Evolutionary conservation across 352 stramenopile species (phyloP).

Genomic region (Thraustochytrium striatum): DNA sequence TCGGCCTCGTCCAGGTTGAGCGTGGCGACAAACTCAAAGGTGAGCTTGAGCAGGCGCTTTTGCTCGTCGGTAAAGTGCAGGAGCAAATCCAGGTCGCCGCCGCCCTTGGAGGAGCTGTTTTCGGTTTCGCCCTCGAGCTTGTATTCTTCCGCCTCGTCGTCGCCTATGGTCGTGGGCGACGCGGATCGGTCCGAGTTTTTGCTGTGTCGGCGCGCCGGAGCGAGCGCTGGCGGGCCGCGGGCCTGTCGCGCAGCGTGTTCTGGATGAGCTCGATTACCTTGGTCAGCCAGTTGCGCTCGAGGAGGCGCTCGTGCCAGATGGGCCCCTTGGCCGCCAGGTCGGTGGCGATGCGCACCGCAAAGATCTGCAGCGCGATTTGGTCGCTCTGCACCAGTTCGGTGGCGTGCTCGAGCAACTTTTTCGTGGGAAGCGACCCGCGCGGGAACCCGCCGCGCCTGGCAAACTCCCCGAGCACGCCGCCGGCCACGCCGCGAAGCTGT

Average conservation of each 20-base stretch:
- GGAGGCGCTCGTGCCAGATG: constrained; percentile 27
- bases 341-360: constrained; percentile 27
- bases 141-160: neutral
- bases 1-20: constrained; percentile 34
- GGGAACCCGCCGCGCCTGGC: constrained; percentile 13
- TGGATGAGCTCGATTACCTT: neutral
- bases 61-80: constrained; percentile 38
- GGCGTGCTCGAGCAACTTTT: neutral
- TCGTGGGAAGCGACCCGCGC: neutral
- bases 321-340: constrained; percentile 28
- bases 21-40: constrained; percentile 26
- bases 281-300: constrained; percentile 23
- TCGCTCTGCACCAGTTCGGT: constrained; percentile 8
- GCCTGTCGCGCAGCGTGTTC: neutral
- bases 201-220: neutral
- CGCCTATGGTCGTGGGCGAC: too few species aligned
- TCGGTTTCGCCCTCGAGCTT: neutral
- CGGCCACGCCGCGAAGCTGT: neutral
- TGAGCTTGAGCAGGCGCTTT: constrained; percentile 15
- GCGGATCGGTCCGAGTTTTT: too few species aligned
- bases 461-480: constrained; percentile 8
- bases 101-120: constrained; percentile 3
- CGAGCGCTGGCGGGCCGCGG: neutral
- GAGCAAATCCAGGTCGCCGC: neutral
- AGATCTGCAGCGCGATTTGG: constrained; percentile 28